These are phyloP conservation scores for Thalassia testudinum DNA, from an alignment of 116 monocot species.

Conservation along the genomic window DNA sequence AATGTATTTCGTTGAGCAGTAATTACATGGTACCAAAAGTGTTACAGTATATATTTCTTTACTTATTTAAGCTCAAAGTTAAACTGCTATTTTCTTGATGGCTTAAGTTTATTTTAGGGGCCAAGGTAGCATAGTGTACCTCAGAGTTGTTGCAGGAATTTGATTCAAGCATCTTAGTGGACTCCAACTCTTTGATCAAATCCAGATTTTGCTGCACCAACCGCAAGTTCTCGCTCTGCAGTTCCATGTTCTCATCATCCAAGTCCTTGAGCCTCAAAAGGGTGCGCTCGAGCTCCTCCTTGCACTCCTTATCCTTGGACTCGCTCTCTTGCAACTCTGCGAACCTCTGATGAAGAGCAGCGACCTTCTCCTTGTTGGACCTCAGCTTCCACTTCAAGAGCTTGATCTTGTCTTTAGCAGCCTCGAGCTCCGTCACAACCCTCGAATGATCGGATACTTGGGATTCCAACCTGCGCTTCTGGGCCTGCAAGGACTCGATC, in stretches of 20 bases:
- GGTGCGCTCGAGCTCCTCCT: constrained; percentile 11
- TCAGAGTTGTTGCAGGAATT: constrained; percentile 5
- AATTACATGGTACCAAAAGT: no score
- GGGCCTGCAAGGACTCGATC: constrained; percentile 51
- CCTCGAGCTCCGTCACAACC: constrained; percentile 18
- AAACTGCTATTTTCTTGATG: no score
- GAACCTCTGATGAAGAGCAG: constrained; percentile 27
- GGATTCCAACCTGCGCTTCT: constrained; percentile 38
- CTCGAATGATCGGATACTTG: constrained; percentile 19
- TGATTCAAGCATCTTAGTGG: constrained; percentile 7
- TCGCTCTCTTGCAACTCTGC: constrained; percentile 18
- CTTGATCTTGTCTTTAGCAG: constrained; percentile 15
- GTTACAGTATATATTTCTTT: no score
- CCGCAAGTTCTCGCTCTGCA: constrained; percentile 23
- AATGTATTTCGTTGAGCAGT: no score
- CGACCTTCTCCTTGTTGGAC: constrained; percentile 29
- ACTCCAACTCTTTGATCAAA: constrained; percentile 22
- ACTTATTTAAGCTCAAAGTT: no score
- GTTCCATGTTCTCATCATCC: constrained; percentile 22
- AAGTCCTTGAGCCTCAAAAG: constrained; percentile 21
- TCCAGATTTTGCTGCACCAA: constrained; percentile 32
- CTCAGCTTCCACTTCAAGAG: constrained; percentile 31
- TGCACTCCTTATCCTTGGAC: neutral
- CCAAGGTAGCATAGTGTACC: constrained; percentile 11
- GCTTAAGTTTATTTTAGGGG: neutral